Base-by-base conservation (phyloP, 208 protist species). In the Trypanosoma brucei region DNA sequence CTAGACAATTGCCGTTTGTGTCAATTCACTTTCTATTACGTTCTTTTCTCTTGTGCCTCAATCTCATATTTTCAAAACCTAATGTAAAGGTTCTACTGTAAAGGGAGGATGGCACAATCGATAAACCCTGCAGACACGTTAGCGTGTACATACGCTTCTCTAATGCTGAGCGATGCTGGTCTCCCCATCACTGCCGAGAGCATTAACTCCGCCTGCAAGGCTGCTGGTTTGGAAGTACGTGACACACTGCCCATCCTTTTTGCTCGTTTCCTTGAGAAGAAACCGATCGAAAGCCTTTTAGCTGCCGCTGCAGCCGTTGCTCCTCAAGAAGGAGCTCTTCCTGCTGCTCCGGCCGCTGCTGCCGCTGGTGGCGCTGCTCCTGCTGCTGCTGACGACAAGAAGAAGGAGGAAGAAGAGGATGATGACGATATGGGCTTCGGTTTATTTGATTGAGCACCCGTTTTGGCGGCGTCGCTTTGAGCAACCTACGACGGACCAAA, bases 341-440 rank as follows among this genome's bases (percentile, higher is more conserved):
- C 70, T 40, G 68, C 68, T 14, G 53, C 67, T 22, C 66, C 75
- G 9, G 67, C 76, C 14, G 67, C 45, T 13, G 61, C 57, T 45
- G 83, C 52, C 38, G 73, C 71, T 55, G 77, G 70, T 8, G 72
- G 50, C 38, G 65, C 69, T 3, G 60, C 72, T 31, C 67, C 80
- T 34, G 62, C 78, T 3, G 71, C 55, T 48, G 74, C 58, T 49
- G 80, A 44, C 36, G 59, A 70, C 40, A 63, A 54, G 48, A 57
- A 42, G 40, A 55, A 78, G 62, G 48, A 59, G 57, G 82, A 80
- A 58, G 77, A 83, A 71, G 83, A 91, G 60, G 79, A 76, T 31
- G 84, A 91, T 68, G 83, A 86, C 61, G 83, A 90, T 39, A 91
- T 91, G 78, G 84, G 84, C 55, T 87, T 91, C 55, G 84, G 81